Evolutionary conservation across 1,139 yeast genomes (phyloP).

Genomic region (Williopsis jadinii): DNA sequence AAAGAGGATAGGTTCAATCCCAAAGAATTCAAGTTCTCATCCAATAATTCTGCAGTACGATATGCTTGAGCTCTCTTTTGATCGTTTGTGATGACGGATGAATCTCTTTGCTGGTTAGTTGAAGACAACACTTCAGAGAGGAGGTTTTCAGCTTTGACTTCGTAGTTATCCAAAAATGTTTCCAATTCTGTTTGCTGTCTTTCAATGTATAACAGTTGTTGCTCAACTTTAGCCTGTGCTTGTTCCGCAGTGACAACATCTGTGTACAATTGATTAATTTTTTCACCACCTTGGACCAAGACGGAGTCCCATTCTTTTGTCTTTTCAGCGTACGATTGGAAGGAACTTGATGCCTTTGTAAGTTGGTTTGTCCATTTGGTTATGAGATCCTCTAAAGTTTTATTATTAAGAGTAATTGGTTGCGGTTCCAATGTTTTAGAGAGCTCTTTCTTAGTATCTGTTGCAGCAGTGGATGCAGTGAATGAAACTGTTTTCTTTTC

Average conservation of each 20-base stretch:
- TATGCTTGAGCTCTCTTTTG: conserved; percentile 89
- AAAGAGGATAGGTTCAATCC: conserved; percentile 71
- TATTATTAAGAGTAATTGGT: conserved; percentile 78
- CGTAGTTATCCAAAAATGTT: conserved; percentile 73
- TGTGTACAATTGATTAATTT: conserved; percentile 68
- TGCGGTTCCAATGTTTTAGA: conserved; percentile 49
- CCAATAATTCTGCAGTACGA: conserved; percentile 77
- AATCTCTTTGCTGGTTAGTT: conserved; percentile 17
- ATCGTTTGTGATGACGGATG: conserved; percentile 37
- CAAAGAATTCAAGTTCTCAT: conserved; percentile 70
- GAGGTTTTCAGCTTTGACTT: conserved; percentile 68
- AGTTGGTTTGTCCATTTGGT: conserved; percentile 90
- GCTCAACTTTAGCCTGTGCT: conserved; percentile 80
- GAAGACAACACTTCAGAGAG: conserved; percentile 36
- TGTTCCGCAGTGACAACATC: conserved; percentile 82
- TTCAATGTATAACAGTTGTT: conserved; percentile 76
- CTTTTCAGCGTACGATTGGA: conserved; percentile 69
- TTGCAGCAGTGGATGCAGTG: conserved; percentile 15
- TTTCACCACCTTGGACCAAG: conserved; percentile 79
- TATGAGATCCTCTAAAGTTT: conserved; percentile 87
- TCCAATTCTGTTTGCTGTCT: conserved; percentile 92
- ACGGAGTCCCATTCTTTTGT: conserved; percentile 82
- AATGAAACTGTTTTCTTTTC: conserved; percentile 21
- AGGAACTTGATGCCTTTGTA: conserved; percentile 63
- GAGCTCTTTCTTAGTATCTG: conserved; percentile 22